Evolutionary conservation across 2,329 filamentous ascomycete genomes (phyloP).

Genomic region (Alternaria panax): DNA sequence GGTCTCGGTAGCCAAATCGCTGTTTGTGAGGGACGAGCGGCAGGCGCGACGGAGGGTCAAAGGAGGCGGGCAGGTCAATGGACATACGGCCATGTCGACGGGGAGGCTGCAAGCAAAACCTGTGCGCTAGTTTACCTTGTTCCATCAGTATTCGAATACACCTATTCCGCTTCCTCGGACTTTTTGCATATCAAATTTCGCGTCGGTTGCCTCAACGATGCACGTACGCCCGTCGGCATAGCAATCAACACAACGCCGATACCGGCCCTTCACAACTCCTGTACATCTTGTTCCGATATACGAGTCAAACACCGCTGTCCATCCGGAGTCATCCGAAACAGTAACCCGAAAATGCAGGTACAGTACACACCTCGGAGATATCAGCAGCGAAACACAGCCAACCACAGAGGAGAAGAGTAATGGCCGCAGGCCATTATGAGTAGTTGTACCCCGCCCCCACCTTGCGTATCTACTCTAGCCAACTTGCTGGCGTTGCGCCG

Average conservation of each 20-base stretch:
- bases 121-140: slow-evolving; percentile 20
- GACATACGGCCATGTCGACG: slow-evolving; percentile 32
- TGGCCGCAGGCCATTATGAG: too few species aligned
- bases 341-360: slow-evolving; percentile 23
- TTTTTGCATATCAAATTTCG: not conserved
- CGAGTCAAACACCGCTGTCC: too few species aligned
- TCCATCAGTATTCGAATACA: slow-evolving; percentile 3
- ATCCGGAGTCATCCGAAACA: slow-evolving; percentile 20
- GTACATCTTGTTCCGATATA: too few species aligned
- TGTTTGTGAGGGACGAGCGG: slow-evolving; percentile 33
- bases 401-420: too few species aligned
- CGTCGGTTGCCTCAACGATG: not conserved
- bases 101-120: slow-evolving; percentile 42
- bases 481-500: too few species aligned
- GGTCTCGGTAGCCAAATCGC: slow-evolving; percentile 23
- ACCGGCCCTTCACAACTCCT: too few species aligned
- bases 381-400: too few species aligned
- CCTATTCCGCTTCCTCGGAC: not conserved
- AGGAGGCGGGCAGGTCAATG: slow-evolving; percentile 25
- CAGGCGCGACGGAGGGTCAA: slow-evolving; percentile 35
- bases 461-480: too few species aligned
- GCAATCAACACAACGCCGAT: not conserved
- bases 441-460: too few species aligned
- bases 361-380: not conserved
- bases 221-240: not conserved